These are phyloP conservation scores for barley (Hordeum vulgare) DNA, from an alignment of 176 grass and related monocot genomes.

Conservation along the genomic window MorexV3_pseudomolecules_assembly NC_058521.1:13279628-13280127, in stretches of 20 bases:
- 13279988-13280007: slow-evolving; percentile 78
- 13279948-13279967: slow-evolving; percentile 80
- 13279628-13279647: no score
- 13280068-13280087: slow-evolving; percentile 82
- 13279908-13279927: slow-evolving; percentile 47
- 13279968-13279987: slow-evolving; percentile 74
- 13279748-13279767: no score
- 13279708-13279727: no score
- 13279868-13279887: no score
- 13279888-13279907: no score
- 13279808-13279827: background rate
- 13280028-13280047: slow-evolving; percentile 53
- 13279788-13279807: no score
- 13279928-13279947: slow-evolving; percentile 57
- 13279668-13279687: no score
- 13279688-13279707: no score
- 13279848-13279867: no score
- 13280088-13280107: slow-evolving; percentile 69
- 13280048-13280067: slow-evolving; percentile 42
- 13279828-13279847: background rate
- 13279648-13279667: no score
- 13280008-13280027: slow-evolving; percentile 66
- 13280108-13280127: slow-evolving; percentile 37
- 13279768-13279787: no score
- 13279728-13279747: no score